phyloP scores from a whole-genome alignment of 257 asterid species.

The Paulownia fortunei region DNA sequence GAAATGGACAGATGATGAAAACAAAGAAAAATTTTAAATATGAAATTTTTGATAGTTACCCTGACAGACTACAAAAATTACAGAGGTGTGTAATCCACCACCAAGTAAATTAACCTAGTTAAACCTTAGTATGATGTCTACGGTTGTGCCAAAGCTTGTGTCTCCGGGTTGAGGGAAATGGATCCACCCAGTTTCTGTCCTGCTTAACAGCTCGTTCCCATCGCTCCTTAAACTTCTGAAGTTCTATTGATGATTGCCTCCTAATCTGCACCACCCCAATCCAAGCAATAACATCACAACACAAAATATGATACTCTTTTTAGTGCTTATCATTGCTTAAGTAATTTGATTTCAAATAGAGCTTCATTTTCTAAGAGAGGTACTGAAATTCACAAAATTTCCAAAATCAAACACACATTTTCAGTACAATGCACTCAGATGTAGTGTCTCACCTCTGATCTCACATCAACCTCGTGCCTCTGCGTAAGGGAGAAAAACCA shows the following conservation, averaged over 20 bases:
- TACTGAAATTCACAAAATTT: not conserved
- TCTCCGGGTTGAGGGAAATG: constrained; percentile 46
- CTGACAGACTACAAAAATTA: constrained; percentile 28
- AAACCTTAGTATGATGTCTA: constrained; percentile 36
- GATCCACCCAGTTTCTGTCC: constrained; percentile 78
- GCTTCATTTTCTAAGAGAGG: no score
- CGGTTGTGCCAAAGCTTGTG: constrained; percentile 39
- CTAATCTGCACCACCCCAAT: constrained; percentile 54
- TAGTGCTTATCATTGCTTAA: not conserved
- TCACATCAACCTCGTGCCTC: constrained; percentile 68
- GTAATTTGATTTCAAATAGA: not conserved
- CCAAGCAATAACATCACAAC: constrained; percentile 1
- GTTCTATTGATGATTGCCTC: constrained; percentile 75
- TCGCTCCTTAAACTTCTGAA: constrained; percentile 68
- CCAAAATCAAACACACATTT: not conserved
- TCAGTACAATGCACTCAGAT: not conserved
- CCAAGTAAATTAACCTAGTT: constrained; percentile 13
- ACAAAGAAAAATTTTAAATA: not conserved
- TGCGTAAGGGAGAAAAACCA: constrained; percentile 30
- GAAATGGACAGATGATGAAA: no score
- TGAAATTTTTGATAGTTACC: not conserved
- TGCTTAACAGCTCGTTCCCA: constrained; percentile 81
- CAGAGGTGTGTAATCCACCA: constrained; percentile 14
- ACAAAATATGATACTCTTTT: not conserved
- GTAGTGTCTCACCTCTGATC: constrained; percentile 76